These are phyloP conservation scores for Debaryomyces fabryi DNA, from an alignment of 1,139 yeast genomes.

Conservation along the genomic window DNA sequence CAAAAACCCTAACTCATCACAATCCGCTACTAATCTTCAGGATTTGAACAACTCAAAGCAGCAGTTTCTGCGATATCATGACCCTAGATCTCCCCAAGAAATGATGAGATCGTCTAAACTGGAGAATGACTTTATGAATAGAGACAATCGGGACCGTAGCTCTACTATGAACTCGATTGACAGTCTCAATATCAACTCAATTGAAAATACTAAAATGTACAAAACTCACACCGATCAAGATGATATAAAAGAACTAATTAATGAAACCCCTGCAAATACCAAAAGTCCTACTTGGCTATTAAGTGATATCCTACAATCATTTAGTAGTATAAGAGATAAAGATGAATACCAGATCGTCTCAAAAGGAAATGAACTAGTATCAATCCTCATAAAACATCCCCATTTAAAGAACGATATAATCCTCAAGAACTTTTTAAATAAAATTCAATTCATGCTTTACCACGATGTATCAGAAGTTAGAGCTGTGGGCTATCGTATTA, in stretches of 20 bases:
- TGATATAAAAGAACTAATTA: constrained; percentile 1
- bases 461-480: constrained; percentile 64
- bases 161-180: constrained; percentile 26
- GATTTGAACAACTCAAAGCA: constrained; percentile 1
- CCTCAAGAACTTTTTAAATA: constrained; percentile 59
- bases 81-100: background rate
- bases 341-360: constrained; percentile 54
- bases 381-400: constrained; percentile 60
- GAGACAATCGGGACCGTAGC: constrained; percentile 17
- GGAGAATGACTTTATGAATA: background rate
- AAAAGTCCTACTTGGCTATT: constrained; percentile 44
- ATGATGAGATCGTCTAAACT: background rate
- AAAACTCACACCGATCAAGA: background rate
- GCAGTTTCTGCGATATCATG: background rate
- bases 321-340: constrained; percentile 29
- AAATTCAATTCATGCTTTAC: constrained; percentile 62
- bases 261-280: constrained; percentile 11
- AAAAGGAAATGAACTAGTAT: constrained; percentile 65
- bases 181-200: constrained; percentile 21
- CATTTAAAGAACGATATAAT: constrained; percentile 66
- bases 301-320: constrained; percentile 34
- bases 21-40: constrained; percentile 1
- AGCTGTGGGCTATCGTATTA: constrained; percentile 75
- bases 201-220: constrained; percentile 17
- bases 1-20: background rate